Percentiles rank a stretch among this genome's conserved stretches.
These are phyloP conservation scores for Botrytis squamosa DNA, from an alignment of 2,329 filamentous ascomycete species.

Conservation along the genomic window DNA sequence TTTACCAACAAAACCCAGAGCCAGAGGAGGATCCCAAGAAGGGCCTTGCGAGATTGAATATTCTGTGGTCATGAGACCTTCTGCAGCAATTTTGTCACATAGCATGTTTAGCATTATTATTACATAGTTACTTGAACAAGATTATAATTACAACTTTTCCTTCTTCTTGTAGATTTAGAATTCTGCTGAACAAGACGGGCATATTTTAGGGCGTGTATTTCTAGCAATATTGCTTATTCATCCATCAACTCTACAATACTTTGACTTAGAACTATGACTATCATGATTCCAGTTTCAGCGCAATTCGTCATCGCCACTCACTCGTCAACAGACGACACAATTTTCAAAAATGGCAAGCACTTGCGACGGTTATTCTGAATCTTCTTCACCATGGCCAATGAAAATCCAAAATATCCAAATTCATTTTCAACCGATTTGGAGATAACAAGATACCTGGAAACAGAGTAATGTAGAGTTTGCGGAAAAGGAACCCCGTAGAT, in stretches of 20 bases:
- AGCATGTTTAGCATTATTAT: not conserved
- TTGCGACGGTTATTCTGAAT: not conserved
- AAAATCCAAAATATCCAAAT: not conserved
- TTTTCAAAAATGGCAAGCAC: not conserved
- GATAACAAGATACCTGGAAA: not conserved
- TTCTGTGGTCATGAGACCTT: slow-evolving; percentile 37
- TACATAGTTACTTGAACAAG: not conserved
- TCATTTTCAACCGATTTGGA: not conserved
- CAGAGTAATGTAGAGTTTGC: not conserved
- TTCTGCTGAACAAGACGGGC: not conserved
- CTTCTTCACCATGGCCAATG: not conserved
- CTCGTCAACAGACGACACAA: not conserved
- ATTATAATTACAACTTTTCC: not conserved
- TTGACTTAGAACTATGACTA: not conserved
- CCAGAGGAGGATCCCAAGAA: slow-evolving; percentile 34
- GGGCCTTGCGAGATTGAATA: slow-evolving; percentile 38
- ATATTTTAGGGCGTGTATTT: not conserved
- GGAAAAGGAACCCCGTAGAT: not conserved
- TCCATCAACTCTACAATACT: not conserved
- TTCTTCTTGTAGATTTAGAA: not conserved
- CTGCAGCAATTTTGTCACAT: not conserved
- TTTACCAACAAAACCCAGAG: slow-evolving; percentile 41
- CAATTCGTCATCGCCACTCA: not conserved
- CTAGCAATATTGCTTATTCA: not conserved
- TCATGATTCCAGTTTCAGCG: not conserved